phyloP scores from a whole-genome alignment of 2,329 filamentous ascomycete genomes.

The Microsporum ferrugineum region DNA sequence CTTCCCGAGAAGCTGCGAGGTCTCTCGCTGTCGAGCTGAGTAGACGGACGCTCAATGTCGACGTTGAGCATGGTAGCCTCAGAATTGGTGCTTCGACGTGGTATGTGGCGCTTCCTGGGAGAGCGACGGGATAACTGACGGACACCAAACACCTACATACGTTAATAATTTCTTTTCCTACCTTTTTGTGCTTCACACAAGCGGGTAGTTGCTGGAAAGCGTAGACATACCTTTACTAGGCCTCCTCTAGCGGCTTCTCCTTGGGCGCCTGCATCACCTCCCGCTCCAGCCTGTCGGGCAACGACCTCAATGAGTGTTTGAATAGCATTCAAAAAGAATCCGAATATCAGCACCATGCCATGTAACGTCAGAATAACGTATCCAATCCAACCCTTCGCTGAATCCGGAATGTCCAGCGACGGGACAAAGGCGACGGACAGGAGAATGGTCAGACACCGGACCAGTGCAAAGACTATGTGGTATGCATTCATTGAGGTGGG shows the following conservation, averaged over 20 bases:
- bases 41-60: conserved; percentile 53
- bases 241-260: conserved; percentile 63
- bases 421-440: conserved; percentile 77
- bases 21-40: conserved; percentile 43
- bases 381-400: conserved; percentile 84
- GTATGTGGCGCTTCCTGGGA: conserved; percentile 48
- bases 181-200: too few species aligned
- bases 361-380: conserved; percentile 84
- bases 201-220: background rate
- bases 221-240: conserved; percentile 54
- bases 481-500: conserved; percentile 97
- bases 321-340: conserved; percentile 83
- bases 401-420: conserved; percentile 64
- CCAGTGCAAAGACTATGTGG: conserved; percentile 68
- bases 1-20: conserved; percentile 51
- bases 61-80: conserved; percentile 67
- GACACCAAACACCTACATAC: conserved; percentile 64
- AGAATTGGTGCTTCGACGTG: conserved; percentile 70
- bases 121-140: conserved; percentile 69
- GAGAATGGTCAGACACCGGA: conserved; percentile 65
- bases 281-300: conserved; percentile 70
- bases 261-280: conserved; percentile 51
- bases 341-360: conserved; percentile 71
- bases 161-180: background rate
- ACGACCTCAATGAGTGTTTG: conserved; percentile 84